Percentiles rank a stretch among this genome's conserved stretches.
These are phyloP conservation scores for Sophora flavescens DNA, from an alignment of 306 rosid genomes.

Conservation along the genomic window DNA sequence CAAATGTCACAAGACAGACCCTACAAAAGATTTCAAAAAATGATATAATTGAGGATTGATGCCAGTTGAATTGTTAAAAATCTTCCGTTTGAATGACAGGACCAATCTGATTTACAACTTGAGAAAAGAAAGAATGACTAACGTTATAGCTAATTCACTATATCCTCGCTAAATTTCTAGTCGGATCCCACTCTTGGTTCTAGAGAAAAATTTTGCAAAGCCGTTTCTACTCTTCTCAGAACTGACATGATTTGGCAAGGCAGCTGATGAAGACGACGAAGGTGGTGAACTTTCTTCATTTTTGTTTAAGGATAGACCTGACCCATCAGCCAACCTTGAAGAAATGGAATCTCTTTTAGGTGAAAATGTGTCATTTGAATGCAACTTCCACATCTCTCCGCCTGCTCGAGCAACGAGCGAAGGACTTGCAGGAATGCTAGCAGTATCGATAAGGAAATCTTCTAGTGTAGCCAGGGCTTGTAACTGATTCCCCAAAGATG, in stretches of 20 bases:
- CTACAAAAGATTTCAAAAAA: slow-evolving; percentile 14
- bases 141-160: slow-evolving; percentile 2
- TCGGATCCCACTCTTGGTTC: slow-evolving; percentile 89
- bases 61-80: slow-evolving; percentile 11
- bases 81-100: slow-evolving; percentile 29
- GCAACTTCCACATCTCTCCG: slow-evolving; percentile 68
- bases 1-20: slow-evolving; percentile 20
- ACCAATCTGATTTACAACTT: slow-evolving; percentile 46
- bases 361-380: slow-evolving; percentile 68
- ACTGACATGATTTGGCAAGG: slow-evolving; percentile 55
- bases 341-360: slow-evolving; percentile 70
- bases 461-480: slow-evolving; percentile 86
- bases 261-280: slow-evolving; percentile 54
- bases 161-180: slow-evolving; percentile 65
- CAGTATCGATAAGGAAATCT: slow-evolving; percentile 84
- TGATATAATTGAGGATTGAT: slow-evolving; percentile 9
- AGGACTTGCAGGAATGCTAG: slow-evolving; percentile 62
- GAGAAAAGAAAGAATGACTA: slow-evolving; percentile 46
- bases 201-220: slow-evolving; percentile 90
- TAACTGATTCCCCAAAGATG: slow-evolving; percentile 87
- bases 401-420: slow-evolving; percentile 49
- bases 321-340: slow-evolving; percentile 54
- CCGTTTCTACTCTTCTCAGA: slow-evolving; percentile 87
- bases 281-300: slow-evolving; percentile 61
- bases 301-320: slow-evolving; percentile 48